Evolutionary conservation across 768 basidiomycete species (phyloP).

Genomic region (Lyophyllum shimeji): DNA sequence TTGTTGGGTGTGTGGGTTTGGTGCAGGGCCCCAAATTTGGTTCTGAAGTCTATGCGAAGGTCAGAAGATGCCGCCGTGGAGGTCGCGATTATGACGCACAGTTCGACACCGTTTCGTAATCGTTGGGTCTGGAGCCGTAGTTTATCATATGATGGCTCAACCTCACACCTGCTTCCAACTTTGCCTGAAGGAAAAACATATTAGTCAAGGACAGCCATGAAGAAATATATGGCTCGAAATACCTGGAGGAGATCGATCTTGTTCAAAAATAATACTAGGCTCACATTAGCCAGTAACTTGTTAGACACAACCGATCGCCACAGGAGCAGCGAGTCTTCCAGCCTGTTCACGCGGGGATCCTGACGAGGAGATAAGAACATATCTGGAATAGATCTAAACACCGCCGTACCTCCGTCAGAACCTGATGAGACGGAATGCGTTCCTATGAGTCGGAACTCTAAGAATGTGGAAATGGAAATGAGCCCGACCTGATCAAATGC

Average conservation of each 20-base stretch:
- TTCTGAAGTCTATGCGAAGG: conserved; percentile 57
- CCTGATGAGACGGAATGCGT: conserved; percentile 27
- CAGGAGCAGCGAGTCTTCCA: conserved; percentile 76
- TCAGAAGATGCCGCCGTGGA: neutral
- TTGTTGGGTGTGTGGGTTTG: conserved; percentile 68
- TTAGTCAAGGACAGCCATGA: neutral
- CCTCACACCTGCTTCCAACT: conserved; percentile 74
- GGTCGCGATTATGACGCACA: conserved; percentile 44
- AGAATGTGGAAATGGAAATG: conserved; percentile 6
- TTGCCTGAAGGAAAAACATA: conserved; percentile 43
- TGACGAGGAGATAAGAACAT: conserved; percentile 28
- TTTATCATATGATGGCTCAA: conserved; percentile 67
- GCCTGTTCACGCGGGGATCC: conserved; percentile 73
- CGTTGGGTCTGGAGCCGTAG: conserved; percentile 77
- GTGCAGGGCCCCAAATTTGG: conserved; percentile 72
- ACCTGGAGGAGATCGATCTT: conserved; percentile 79
- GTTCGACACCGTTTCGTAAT: conserved; percentile 72
- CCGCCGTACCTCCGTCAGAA: conserved; percentile 64
- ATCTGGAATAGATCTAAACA: conserved; percentile 6
- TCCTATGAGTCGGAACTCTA: conserved; percentile 10
- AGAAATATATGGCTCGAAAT: conserved; percentile 16
- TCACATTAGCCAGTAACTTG: conserved; percentile 70
- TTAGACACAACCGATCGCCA: conserved; percentile 77
- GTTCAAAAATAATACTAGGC: conserved; percentile 80
- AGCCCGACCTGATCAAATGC: conserved; percentile 70